Evolutionary conservation across 306 rosid species (phyloP), one percentile per base, ranked within the genome.

Genomic region (Cucurbita maxima): DNA sequence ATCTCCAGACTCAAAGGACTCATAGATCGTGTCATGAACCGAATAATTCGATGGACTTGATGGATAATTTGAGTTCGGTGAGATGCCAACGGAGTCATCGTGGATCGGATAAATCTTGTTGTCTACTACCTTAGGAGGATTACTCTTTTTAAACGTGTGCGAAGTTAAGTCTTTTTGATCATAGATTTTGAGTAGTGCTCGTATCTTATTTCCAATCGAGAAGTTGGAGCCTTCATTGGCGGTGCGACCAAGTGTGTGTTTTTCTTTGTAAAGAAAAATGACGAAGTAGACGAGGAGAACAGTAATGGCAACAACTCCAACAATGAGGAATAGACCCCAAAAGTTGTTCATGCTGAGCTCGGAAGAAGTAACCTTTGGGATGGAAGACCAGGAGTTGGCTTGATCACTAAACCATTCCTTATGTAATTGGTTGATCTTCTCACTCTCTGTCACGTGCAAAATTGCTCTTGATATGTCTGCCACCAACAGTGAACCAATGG

Each of bases 301-400:
- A 3, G 25, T 20, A 1, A 81, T 1, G 1, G 84, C 84, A 67
- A 83, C 74, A 51, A n/a, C 48, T 19, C 83, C 81, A 1, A 77
- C 85, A 14, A 86, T 63, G 37, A 88, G 79, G 77, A 87, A 88
- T 8, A 88, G 79, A 5, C 90, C 92, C 84, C 88, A 76, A 20
- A 90, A 87, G 79, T 84, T 87, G 7, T 69, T 75, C 3, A 90
- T 81, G 68, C 83, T 81, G 1, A 90, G 86, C 76, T 77, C 80
- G 12, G 60, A 18, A 1, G 88, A 82, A 60, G 87, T 78, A 15
- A 76, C 30, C 30, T 60, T 50, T 18, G 60, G 5, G 52, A 37
- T 73, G 30, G 90, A 59, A 30, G 79, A 74, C 63, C 25, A 43
- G 16, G 86, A 86, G 43, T 1, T 60, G 15, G 12, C 51, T 36